Evolutionary conservation across 306 rosid species (phyloP).

Genomic region (Crataegus laevigata): DNA sequence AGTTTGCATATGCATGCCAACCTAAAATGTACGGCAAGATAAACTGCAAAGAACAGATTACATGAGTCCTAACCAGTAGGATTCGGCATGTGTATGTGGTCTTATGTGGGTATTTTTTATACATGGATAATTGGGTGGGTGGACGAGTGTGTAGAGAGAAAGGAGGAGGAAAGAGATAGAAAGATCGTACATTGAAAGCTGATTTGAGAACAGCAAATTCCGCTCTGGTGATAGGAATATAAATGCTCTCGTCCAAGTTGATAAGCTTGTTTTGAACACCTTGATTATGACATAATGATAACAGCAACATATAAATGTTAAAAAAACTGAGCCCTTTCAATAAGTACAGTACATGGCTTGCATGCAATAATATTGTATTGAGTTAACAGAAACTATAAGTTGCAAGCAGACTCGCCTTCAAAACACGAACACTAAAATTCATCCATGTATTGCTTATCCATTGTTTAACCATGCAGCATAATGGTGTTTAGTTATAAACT

Average conservation of each 20-base stretch:
- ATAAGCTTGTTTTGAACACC: slow-evolving; percentile 81
- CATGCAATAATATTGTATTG: background rate
- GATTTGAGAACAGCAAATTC: slow-evolving; percentile 70
- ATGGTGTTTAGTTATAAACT: background rate
- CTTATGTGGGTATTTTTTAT: background rate
- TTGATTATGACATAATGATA: slow-evolving; percentile 22
- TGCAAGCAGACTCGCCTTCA: background rate
- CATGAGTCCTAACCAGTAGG: background rate
- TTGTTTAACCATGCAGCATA: background rate
- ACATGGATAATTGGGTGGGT: background rate
- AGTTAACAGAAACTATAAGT: background rate
- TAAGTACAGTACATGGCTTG: background rate
- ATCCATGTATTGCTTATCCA: background rate
- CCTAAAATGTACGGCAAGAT: slow-evolving; percentile 76
- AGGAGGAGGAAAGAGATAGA: background rate
- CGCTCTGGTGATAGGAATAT: slow-evolving; percentile 71
- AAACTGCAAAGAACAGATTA: slow-evolving; percentile 39
- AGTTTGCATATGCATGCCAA: slow-evolving; percentile 77
- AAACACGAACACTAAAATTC: background rate
- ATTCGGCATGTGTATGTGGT: background rate
- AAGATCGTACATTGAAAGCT: slow-evolving; percentile 64
- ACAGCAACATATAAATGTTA: slow-evolving; percentile 8
- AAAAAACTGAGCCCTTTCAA: background rate
- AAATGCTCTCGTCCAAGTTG: slow-evolving; percentile 65
- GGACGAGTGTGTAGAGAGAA: background rate